Evolutionary conservation across 2,329 filamentous ascomycete genomes (phyloP).

Genomic region (Paecilomyces niveus): DNA sequence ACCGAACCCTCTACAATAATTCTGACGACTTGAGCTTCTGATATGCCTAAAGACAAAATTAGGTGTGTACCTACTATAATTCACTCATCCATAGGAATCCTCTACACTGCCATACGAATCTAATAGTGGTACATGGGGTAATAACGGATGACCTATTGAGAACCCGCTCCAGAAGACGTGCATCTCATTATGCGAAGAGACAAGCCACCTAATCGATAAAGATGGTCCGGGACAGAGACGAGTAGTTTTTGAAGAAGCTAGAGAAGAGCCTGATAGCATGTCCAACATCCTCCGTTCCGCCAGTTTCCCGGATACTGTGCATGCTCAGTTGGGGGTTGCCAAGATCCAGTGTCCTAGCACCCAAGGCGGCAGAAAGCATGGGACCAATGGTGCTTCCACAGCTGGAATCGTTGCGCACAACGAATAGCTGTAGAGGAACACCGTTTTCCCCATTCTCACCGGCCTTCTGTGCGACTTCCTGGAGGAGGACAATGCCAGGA

Average conservation of each 20-base stretch:
- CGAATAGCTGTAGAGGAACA: slow-evolving; percentile 90
- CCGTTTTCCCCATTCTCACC: slow-evolving; percentile 50
- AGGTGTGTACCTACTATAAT: no score
- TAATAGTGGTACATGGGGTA: no score
- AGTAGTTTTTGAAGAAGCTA: slow-evolving; percentile 79
- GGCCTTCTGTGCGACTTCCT: slow-evolving; percentile 69
- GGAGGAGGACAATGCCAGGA: slow-evolving; percentile 84
- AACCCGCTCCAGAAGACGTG: not conserved
- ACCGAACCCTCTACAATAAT: no score
- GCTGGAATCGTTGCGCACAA: slow-evolving; percentile 88
- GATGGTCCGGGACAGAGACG: slow-evolving; percentile 74
- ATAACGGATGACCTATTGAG: not conserved
- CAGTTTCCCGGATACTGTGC: slow-evolving; percentile 94
- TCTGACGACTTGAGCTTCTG: no score
- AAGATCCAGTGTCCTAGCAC: slow-evolving; percentile 81
- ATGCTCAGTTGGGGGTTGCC: slow-evolving; percentile 93
- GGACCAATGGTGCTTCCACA: slow-evolving; percentile 97
- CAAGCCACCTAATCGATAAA: slow-evolving; percentile 59
- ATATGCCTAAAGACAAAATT: no score
- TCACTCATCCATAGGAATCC: no score
- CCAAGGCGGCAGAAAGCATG: slow-evolving; percentile 84
- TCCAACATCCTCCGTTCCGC: slow-evolving; percentile 79
- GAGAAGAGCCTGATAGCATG: slow-evolving; percentile 80
- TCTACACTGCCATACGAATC: no score
- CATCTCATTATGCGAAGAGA: slow-evolving; percentile 4